Conservation (phyloP, 2,329 filamentous ascomycete species). For the Balansia obtecta region DNA sequence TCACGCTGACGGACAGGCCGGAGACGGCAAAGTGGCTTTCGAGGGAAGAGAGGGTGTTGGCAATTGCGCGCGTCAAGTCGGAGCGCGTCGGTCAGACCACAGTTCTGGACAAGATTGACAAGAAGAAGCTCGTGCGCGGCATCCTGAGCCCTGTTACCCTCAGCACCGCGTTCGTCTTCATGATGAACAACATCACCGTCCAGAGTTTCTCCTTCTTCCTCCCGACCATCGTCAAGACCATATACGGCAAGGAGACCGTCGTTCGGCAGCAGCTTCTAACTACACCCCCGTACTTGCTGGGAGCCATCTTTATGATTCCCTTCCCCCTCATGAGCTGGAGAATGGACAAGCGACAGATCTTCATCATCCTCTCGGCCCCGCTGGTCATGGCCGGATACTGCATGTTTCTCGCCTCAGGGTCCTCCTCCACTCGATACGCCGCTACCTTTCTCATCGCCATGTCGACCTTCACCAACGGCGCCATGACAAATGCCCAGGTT, state of each 20-base stretch:
- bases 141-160: slow-evolving; percentile 52
- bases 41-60: slow-evolving; percentile 52
- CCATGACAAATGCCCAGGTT: slow-evolving; percentile 54
- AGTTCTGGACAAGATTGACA: slow-evolving; percentile 51
- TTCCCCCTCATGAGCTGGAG: slow-evolving; percentile 51
- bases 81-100: slow-evolving; percentile 51
- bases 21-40: slow-evolving; percentile 55
- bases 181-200: slow-evolving; percentile 58
- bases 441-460: slow-evolving; percentile 58
- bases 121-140: slow-evolving; percentile 44
- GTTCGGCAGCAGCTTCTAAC: slow-evolving; percentile 57
- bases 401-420: slow-evolving; percentile 50
- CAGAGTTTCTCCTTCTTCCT: slow-evolving; percentile 59
- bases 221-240: slow-evolving; percentile 55
- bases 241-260: slow-evolving; percentile 44
- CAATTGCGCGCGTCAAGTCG: slow-evolving; percentile 54
- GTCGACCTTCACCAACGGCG: slow-evolving; percentile 50
- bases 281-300: slow-evolving; percentile 58
- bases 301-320: slow-evolving; percentile 52
- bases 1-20: slow-evolving; percentile 56
- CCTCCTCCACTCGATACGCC: slow-evolving; percentile 47
- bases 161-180: slow-evolving; percentile 43
- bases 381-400: slow-evolving; percentile 58
- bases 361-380: slow-evolving; percentile 47
- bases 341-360: slow-evolving; percentile 44